These are phyloP conservation scores for Handroanthus guayacan DNA, from an alignment of 257 asterid genomes.

Conservation along the genomic window DNA sequence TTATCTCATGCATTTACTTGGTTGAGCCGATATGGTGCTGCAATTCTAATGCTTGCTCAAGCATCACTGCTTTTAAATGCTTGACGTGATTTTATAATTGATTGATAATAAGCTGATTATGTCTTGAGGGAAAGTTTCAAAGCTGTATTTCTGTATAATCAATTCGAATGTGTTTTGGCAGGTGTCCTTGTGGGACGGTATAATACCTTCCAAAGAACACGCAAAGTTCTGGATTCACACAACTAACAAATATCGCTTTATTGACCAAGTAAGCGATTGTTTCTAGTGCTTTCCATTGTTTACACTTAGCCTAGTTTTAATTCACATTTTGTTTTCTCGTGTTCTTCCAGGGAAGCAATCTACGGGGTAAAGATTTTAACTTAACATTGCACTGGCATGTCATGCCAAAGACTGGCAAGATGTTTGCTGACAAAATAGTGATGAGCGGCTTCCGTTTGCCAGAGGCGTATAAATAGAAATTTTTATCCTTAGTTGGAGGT, in stretches of 20 bases:
- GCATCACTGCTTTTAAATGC: neutral
- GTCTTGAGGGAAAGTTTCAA: neutral
- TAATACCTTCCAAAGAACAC: slow-evolving; percentile 78
- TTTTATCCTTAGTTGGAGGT: slow-evolving; percentile 34
- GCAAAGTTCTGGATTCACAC: slow-evolving; percentile 81
- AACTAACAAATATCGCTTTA: slow-evolving; percentile 82
- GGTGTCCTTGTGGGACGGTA: slow-evolving; percentile 95
- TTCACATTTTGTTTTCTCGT: neutral
- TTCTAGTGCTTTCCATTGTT: neutral
- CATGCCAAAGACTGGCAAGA: slow-evolving; percentile 98
- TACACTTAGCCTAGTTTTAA: neutral
- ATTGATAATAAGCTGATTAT: too few relatives aligned
- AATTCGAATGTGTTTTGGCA: slow-evolving; percentile 38
- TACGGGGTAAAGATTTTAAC: slow-evolving; percentile 81
- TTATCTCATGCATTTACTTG: too few relatives aligned
- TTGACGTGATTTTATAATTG: neutral
- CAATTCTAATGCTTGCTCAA: neutral
- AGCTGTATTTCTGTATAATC: neutral
- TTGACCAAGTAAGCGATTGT: slow-evolving; percentile 65
- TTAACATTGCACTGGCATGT: slow-evolving; percentile 96
- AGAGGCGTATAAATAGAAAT: slow-evolving; percentile 62
- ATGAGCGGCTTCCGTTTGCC: slow-evolving; percentile 89
- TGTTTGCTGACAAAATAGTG: slow-evolving; percentile 86
- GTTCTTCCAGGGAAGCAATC: slow-evolving; percentile 82
- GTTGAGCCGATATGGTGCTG: too few relatives aligned